Conservation (phyloP, 2,329 filamentous ascomycete genomes). For the Dactylellina cionopaga region DNA sequence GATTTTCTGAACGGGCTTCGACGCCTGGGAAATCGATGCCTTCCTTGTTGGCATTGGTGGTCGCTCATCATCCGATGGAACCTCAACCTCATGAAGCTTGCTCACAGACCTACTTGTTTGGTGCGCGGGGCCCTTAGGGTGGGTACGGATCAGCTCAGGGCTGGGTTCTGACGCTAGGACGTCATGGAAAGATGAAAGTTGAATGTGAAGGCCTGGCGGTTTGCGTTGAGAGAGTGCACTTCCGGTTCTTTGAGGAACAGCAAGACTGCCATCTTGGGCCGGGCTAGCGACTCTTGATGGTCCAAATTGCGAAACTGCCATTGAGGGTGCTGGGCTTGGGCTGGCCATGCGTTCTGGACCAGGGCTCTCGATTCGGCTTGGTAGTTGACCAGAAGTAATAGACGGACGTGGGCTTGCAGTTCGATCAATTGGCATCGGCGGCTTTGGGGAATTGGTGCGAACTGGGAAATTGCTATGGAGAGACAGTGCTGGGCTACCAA, state of each 20-base stretch:
- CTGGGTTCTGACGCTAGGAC: conserved; percentile 48
- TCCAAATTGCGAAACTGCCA: conserved; percentile 29
- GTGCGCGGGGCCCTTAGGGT: conserved; percentile 38
- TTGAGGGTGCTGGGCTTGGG: conserved; percentile 43
- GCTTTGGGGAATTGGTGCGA: conserved; percentile 40
- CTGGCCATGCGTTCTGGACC: conserved; percentile 47
- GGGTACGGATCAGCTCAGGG: conserved; percentile 31
- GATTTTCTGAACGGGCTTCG: conserved; percentile 6
- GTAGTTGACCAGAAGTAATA: conserved; percentile 10
- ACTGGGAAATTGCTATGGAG: conserved; percentile 31
- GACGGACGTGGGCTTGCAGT: conserved; percentile 34
- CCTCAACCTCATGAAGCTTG: conserved; percentile 49
- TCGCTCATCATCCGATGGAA: conserved; percentile 32
- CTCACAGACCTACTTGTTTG: conserved; percentile 49
- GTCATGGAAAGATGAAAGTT: conserved; percentile 49
- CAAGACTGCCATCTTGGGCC: conserved; percentile 33
- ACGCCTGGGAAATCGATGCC: conserved; percentile 35
- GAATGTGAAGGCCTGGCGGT: conserved; percentile 48
- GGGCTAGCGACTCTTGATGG: conserved; percentile 48
- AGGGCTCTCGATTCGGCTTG: conserved; percentile 40
- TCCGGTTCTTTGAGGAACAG: conserved; percentile 39
- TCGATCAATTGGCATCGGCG: conserved; percentile 26
- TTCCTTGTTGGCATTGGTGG: conserved; percentile 43
- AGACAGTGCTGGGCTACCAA: conserved; percentile 46
- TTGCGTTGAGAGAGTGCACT: conserved; percentile 51